These are phyloP conservation scores for Quercus suber DNA, from an alignment of 306 rosid genomes.

Conservation along the genomic window DNA sequence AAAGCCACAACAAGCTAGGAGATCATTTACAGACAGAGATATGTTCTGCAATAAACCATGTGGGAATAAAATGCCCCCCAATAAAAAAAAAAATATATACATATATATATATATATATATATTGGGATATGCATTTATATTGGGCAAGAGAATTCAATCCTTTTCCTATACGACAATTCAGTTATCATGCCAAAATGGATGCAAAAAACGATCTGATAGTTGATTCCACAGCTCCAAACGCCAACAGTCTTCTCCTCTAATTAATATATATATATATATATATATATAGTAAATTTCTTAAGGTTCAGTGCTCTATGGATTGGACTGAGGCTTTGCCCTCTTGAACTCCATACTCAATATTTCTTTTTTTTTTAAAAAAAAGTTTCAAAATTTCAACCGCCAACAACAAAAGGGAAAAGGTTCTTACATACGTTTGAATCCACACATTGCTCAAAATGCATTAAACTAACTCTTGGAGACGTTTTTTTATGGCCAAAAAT, in stretches of 20 bases:
- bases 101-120: background rate
- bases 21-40: conserved; percentile 83
- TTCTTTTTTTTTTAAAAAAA: too few species aligned
- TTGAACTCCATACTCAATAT: too few species aligned
- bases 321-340: too few species aligned
- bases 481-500: too few species aligned
- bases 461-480: too few species aligned
- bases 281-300: too few species aligned
- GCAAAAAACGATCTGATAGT: conserved; percentile 87
- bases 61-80: conserved; percentile 10
- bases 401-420: too few species aligned
- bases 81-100: background rate
- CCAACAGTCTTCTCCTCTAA: conserved; percentile 32
- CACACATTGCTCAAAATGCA: too few species aligned
- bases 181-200: conserved; percentile 59
- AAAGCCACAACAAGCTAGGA: conserved; percentile 91
- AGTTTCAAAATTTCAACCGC: too few species aligned
- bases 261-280: too few species aligned
- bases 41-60: conserved; percentile 54
- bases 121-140: background rate
- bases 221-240: conserved; percentile 94
- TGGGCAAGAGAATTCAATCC: conserved; percentile 10
- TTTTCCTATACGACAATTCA: conserved; percentile 1
- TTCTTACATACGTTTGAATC: too few species aligned
- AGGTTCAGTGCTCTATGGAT: too few species aligned